These are phyloP conservation scores for Phytophthora crassamura DNA, from an alignment of 352 stramenopile genomes.

Conservation along the genomic window DNA sequence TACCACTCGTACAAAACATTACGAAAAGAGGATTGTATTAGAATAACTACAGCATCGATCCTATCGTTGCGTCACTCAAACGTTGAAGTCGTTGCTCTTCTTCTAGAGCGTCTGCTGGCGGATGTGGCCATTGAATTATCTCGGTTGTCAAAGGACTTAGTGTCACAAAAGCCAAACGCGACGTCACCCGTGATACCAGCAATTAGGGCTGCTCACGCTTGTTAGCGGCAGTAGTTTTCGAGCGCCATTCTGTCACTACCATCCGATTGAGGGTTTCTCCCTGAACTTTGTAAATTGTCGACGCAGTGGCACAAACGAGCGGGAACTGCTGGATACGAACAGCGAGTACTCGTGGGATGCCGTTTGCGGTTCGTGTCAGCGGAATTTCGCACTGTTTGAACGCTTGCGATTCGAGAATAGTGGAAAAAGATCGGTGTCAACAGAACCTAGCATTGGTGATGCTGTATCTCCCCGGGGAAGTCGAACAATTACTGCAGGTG, in stretches of 20 bases:
- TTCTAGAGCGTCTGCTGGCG: neutral
- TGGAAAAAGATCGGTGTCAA: neutral
- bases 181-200: neutral
- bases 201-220: slow-evolving; percentile 3
- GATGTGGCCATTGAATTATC: neutral
- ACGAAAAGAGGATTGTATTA: too few species aligned
- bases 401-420: neutral
- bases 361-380: neutral
- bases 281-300: slow-evolving; percentile 1
- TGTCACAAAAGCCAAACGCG: neutral
- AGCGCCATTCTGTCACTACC: neutral
- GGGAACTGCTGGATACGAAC: slow-evolving; percentile 3
- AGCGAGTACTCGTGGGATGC: neutral
- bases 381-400: neutral
- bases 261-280: neutral
- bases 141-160: neutral
- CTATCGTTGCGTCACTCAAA: neutral
- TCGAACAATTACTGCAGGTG: neutral
- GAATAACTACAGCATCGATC: too few species aligned
- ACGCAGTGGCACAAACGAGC: neutral
- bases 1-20: too few species aligned
- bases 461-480: neutral
- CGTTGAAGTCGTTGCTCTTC: neutral
- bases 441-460: neutral
- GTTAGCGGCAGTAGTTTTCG: neutral